Evolutionary conservation across 345 rosid genomes (phyloP), one percentile per base, ranked within the genome.

Genomic region (Lumnitzera littorea): DNA sequence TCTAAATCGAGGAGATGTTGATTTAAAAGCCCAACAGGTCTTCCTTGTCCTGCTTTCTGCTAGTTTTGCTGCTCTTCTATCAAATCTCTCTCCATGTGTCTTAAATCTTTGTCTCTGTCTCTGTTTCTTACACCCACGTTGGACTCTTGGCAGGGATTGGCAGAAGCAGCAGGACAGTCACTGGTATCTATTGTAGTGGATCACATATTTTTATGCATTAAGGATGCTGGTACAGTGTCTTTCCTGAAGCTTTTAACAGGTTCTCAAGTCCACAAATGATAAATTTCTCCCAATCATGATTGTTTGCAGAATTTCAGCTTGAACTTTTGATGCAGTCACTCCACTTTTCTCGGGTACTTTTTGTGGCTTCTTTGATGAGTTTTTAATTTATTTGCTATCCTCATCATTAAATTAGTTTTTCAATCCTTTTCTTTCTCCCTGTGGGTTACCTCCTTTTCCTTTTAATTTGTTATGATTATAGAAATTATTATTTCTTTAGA

Each of bases 241-340:
- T 25, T 15, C 29, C 15, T 55, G 57, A 55, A 55, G 41, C 55
- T 27, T 64, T 50, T 27, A 13, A 2, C n/a, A 16, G 47, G n/a
- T 3, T 29, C 4, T 13, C 15, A 48, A 2, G 11, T 60, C 16
- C 3, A 48, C 3, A 3, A 48, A 17, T 13, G 12, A 13, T 16
- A 3, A 50, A 31, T 24, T 49, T 60, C 53, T 60, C 15, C 25
- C 25, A 27, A 61, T 64, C 67, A 16, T 58, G 50, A 74, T 65
- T 70, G 24, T 48, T 50, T 77, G 87, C 92, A 94, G 99, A 91
- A 62, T 94, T 90, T 70, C 95, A 80, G 81, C 95, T 94, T 70
- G 99, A 94, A 51, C 84, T 94, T 71, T 68, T 94, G 75, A 82
- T 94, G 96, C 99, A 94, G 71, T 88, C 97, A 43, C 92, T 94